Base-by-base conservation (phyloP, 305 asterid species). In the Nicotiana rustica region DNA sequence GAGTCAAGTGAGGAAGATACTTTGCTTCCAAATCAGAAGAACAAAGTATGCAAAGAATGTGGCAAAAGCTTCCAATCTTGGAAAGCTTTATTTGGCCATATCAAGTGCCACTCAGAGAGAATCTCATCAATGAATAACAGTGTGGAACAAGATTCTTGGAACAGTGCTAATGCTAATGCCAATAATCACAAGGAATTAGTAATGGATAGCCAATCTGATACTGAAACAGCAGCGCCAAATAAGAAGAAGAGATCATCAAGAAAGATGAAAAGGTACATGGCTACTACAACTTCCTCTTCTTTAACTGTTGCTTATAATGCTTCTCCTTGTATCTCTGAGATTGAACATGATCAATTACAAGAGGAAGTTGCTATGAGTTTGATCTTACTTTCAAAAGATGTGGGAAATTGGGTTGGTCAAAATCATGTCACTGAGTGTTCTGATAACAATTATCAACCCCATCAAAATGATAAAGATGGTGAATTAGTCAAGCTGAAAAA, bases 81-180 rank as follows among this genome's bases (percentile, higher is more conserved):
- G 93, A 93, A 90, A 88, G 94, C 97, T 78, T 82, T 93, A 87
- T 93, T 93, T 88, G 96, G 97, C 12, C 97, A 93, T 86, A 93
- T 92, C 97, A 93, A 93, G 82, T 89, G 92, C 83, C 97, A 93
- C 82, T 92, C 97, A 56, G 84, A 87, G 3, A 89, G 85, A 60
- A 84, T 83, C 21, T 41, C 84, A 77, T 79, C 71, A 25, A 82
- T 25, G 44, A 66, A 18, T 15, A 68, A 85, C 47, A 73, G 81
- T 61, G 73, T 78, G 59, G 91, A 84, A 38, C 88, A 89, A 60
- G 90, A 89, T 84, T 93, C 91, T 71, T 84, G 84, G 86, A 84
- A 87, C 66, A 59, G 73, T 57, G 81, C 4, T 70, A 60, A 7
- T 69, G 80, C 83, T 80, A 79, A 83, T 84, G 29, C 29, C 29